Evolutionary conservation across 75 land plant species (phyloP), one percentile per base, ranked within the genome.

Genomic region (Picea glauca): DNA sequence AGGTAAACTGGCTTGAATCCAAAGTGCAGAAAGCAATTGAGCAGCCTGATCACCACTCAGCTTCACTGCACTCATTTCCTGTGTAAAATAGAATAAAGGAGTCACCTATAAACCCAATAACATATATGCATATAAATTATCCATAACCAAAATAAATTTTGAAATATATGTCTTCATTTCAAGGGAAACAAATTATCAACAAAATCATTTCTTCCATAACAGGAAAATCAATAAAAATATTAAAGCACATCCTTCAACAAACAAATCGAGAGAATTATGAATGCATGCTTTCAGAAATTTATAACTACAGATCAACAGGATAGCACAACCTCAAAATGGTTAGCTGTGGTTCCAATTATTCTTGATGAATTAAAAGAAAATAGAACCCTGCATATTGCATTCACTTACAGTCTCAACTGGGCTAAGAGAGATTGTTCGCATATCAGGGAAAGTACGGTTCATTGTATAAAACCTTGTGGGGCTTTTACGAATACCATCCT

Each of bases 11-110:
- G 91, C 88, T 77, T 95, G 91, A 72, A 87, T 76, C 94, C 93
- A 93, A 57, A 97, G 84, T 18, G 91, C 84, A 78, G 94, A 97
- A 46, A 91, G 81, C 65, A 97, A 85, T 59, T 93, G 94, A 32
- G 83, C 56, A 57, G 87, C 85, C 72, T 94, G 96, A 78, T 97
- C 91, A 72, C 91, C 96, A 78, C 79, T 89, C 14, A 95, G 74
- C 79, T 78, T 90, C 67, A 87, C 79, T 23, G 91, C 67, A 58
- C 35, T 85, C 73, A 83, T 82, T 61, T 94, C 98, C 99, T 98
- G 90, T 20, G 50, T 43, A 26, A 80, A 74, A 21, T 13, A 72
- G 76, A 38, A 67, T 20, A 66, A 66, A 33, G 0, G 32, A 15
- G 18, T 13, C 4, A 13, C 17, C 70, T 66, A 66, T 66, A 33